These are phyloP conservation scores for Letharia lupina DNA, from an alignment of 495 filamentous ascomycete species.

Conservation along the genomic window DNA sequence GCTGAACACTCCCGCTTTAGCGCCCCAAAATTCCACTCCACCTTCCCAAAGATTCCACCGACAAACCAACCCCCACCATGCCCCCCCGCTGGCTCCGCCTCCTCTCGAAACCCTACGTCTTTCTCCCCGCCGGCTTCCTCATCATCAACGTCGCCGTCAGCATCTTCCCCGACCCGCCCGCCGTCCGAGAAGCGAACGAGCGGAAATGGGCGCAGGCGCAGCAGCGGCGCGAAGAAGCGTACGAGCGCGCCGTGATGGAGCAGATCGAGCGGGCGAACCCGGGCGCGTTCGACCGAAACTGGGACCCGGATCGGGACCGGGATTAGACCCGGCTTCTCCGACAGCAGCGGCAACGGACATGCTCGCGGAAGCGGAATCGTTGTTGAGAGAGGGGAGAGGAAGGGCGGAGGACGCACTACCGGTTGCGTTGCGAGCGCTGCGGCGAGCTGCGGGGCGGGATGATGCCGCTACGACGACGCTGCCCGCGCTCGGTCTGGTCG, in stretches of 20 bases:
- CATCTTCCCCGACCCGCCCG: slow-evolving; percentile 6
- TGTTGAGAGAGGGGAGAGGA: not conserved
- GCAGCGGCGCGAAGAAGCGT: slow-evolving; percentile 2
- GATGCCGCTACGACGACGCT: slow-evolving; percentile 27
- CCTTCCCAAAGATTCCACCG: not conserved
- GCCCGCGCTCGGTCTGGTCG: slow-evolving; percentile 67
- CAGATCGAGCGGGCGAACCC: not conserved
- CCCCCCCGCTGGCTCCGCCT: not conserved
- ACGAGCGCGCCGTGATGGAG: not conserved
- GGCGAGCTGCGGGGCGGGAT: no score
- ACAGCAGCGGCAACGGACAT: not conserved
- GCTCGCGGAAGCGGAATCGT: not conserved
- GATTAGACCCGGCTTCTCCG: no score
- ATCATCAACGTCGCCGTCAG: not conserved
- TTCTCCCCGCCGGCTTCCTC: not conserved
- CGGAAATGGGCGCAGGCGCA: not conserved
- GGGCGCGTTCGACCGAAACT: not conserved
- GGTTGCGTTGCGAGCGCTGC: not conserved
- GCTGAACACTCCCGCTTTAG: slow-evolving; percentile 1
- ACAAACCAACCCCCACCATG: not conserved
- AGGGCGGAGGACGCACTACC: slow-evolving; percentile 10
- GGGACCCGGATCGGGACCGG: not conserved
- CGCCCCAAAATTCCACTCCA: not conserved
- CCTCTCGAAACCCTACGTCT: not conserved
- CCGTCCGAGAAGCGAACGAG: slow-evolving; percentile 2